phyloP scores from a whole-genome alignment of 1,284 basidiomycete genomes.

The Trametes versicolor region DNA sequence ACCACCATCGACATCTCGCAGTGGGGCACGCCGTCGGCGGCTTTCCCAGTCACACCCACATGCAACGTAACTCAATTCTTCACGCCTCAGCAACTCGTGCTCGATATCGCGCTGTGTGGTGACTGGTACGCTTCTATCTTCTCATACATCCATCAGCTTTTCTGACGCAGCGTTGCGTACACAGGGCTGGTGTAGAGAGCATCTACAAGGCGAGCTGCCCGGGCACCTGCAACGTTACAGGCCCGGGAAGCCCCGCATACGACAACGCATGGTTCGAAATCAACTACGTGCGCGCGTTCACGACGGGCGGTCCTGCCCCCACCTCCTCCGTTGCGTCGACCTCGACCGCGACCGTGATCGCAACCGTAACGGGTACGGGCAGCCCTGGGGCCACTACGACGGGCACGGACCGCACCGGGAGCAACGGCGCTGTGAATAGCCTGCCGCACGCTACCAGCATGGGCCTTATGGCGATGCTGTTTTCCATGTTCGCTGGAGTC shows the following conservation, averaged over 20 bases:
- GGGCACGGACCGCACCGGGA: constrained; percentile 8
- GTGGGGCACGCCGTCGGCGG: constrained; percentile 65
- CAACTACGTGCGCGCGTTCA: constrained; percentile 59
- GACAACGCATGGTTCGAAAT: constrained; percentile 65
- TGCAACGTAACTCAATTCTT: constrained; percentile 62
- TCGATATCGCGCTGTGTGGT: constrained; percentile 69
- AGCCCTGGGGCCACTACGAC: neutral
- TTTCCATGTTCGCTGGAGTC: constrained; percentile 9
- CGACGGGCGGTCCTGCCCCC: constrained; percentile 34
- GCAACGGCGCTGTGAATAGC: neutral
- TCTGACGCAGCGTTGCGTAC: neutral
- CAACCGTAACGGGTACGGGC: constrained; percentile 6
- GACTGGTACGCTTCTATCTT: constrained; percentile 53
- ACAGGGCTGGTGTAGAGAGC: constrained; percentile 59
- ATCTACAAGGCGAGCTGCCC: constrained; percentile 54
- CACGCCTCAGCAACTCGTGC: constrained; percentile 59
- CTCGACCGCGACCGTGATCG: constrained; percentile 17
- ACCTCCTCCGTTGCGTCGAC: constrained; percentile 10
- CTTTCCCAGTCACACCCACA: constrained; percentile 51
- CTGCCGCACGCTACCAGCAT: constrained; percentile 1
- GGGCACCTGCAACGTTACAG: constrained; percentile 60
- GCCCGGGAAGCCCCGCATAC: constrained; percentile 62
- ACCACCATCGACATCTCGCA: constrained; percentile 58
- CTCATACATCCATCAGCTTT: neutral
- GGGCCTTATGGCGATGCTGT: constrained; percentile 1